Conservation (phyloP, 2,329 filamentous ascomycete genomes). For the Trichoderma hamatum region DNA sequence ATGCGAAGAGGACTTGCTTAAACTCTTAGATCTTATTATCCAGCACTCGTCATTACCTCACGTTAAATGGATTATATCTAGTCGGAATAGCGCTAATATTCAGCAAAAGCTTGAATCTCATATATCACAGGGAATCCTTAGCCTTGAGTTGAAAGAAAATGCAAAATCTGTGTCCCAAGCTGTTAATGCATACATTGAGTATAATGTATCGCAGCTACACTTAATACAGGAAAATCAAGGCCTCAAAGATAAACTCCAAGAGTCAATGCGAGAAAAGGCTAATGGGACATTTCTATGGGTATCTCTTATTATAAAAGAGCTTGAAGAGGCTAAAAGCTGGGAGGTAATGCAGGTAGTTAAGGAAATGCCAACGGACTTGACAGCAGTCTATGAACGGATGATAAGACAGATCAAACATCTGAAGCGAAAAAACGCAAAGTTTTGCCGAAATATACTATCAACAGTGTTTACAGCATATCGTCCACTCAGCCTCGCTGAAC, state of each 20-base stretch:
- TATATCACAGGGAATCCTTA: background rate
- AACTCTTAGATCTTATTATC: slow-evolving; percentile 43
- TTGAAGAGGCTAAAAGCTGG: background rate
- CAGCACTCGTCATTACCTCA: too few relatives aligned
- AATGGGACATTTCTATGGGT: slow-evolving; percentile 1
- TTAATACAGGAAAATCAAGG: background rate
- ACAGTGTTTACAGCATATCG: background rate
- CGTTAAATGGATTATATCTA: slow-evolving; percentile 49
- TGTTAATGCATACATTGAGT: background rate
- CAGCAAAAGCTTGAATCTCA: background rate
- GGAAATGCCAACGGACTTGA: background rate
- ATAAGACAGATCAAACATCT: background rate
- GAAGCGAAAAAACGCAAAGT: background rate
- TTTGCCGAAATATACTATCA: background rate
- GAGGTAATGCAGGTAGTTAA: background rate
- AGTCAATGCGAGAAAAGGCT: background rate
- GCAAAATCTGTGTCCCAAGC: background rate
- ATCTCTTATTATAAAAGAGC: background rate
- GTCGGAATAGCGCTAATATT: slow-evolving; percentile 41
- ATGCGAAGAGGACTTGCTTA: slow-evolving; percentile 33
- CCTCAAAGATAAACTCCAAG: background rate
- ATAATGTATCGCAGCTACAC: background rate
- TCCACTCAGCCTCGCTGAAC: background rate
- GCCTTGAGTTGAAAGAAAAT: background rate
- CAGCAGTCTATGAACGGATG: background rate